A percentile compares a stretch with the other conserved stretches of the same genome.
phyloP scores from a whole-genome alignment of 1,284 basidiomycete genomes.

The Puccinia hordei region DNA sequence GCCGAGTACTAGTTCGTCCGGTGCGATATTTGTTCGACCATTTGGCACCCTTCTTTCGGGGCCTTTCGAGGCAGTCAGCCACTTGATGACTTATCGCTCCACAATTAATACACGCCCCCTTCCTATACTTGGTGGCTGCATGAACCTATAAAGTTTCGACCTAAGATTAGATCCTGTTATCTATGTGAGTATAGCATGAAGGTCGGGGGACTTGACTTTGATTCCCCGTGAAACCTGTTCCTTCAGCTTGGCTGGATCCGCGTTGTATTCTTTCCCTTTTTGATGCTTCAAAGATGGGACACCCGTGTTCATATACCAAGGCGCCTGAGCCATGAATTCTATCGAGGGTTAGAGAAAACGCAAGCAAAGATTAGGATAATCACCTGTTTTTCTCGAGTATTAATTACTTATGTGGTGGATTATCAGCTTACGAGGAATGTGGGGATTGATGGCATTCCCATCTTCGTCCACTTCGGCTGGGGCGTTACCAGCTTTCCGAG shows the following conservation, averaged over 20 bases:
- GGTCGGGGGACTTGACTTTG: constrained; percentile 62
- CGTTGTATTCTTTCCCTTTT: constrained; percentile 66
- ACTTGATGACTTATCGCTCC: constrained; percentile 92
- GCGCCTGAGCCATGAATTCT: constrained; percentile 71
- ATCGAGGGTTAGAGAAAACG: constrained; percentile 68
- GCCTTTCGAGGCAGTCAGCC: constrained; percentile 90
- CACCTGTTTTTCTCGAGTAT: no score
- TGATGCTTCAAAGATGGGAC: constrained; percentile 91
- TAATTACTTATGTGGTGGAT: background rate
- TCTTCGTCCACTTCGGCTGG: constrained; percentile 92
- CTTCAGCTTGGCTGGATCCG: constrained; percentile 71
- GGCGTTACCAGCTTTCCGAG: constrained; percentile 91
- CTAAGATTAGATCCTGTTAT: background rate
- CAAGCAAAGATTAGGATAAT: no score
- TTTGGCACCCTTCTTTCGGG: constrained; percentile 92
- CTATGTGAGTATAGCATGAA: background rate
- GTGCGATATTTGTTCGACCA: constrained; percentile 87
- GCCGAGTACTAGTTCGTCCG: constrained; percentile 81
- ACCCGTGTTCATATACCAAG: constrained; percentile 95
- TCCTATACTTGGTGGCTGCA: constrained; percentile 91
- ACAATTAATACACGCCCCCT: constrained; percentile 98
- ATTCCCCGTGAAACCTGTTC: constrained; percentile 91
- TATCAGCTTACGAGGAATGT: constrained; percentile 78
- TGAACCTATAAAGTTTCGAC: constrained; percentile 64
- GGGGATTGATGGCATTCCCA: constrained; percentile 93